Evolutionary conservation across 176 grass and related monocot genomes (phyloP).

Genomic region (Otatea glauca): DNA sequence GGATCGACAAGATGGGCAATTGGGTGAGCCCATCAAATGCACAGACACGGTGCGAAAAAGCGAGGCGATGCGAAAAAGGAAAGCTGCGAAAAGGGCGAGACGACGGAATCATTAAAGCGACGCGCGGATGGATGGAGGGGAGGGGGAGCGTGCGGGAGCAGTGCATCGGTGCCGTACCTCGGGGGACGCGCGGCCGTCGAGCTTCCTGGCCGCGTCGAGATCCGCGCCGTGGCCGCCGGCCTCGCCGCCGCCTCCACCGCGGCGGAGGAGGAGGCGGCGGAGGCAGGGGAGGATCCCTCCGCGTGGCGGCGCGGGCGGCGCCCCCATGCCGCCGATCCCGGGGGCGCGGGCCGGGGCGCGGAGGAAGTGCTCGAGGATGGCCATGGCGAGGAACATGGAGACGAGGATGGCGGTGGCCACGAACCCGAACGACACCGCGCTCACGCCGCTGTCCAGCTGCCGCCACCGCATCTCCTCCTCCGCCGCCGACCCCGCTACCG

Average conservation of each 20-base stretch:
- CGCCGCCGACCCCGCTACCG: not conserved
- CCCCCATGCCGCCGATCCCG: constrained; percentile 5
- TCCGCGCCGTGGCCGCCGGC: constrained; percentile 20
- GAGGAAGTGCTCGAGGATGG: constrained; percentile 90
- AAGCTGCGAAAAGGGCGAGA: constrained; percentile 54
- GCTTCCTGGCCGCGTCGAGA: constrained; percentile 64
- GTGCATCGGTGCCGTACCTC: constrained; percentile 54
- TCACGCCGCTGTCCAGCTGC: constrained; percentile 71
- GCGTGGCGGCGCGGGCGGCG: not conserved
- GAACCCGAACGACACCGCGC: constrained; percentile 96
- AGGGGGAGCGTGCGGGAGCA: constrained; percentile 38
- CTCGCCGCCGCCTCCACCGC: not conserved
- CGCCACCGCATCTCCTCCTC: constrained; percentile 75
- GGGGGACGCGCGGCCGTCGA: constrained; percentile 39
- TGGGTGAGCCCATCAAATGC: constrained; percentile 24
- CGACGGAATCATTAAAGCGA: constrained; percentile 48
- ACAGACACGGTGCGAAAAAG: constrained; percentile 39
- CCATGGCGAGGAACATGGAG: constrained; percentile 98
- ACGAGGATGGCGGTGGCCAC: constrained; percentile 96
- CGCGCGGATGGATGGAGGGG: constrained; percentile 15
- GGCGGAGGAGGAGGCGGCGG: constrained; percentile 27
- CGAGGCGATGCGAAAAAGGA: constrained; percentile 43
- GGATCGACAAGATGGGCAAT: constrained; percentile 46
- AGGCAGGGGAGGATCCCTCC: constrained; percentile 40
- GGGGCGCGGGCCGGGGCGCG: constrained; percentile 34